These are phyloP conservation scores for Lagenidium sp. DNA, from an alignment of 352 stramenopile genomes.

Conservation along the genomic window DNA sequence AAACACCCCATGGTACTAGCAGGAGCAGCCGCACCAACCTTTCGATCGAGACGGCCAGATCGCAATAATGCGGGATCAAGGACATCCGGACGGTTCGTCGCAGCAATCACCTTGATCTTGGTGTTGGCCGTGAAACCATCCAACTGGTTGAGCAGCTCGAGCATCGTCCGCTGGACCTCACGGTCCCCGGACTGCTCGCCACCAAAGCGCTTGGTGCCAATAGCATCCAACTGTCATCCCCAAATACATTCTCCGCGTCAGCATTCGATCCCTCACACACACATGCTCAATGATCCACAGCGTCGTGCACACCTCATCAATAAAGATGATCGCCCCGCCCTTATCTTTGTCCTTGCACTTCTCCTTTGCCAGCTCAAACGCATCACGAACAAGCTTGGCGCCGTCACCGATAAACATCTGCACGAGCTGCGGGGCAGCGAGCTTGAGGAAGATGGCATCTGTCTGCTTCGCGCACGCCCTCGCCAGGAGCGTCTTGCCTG, in stretches of 20 bases:
- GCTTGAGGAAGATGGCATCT: conserved; percentile 98
- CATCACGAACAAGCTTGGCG: conserved; percentile 96
- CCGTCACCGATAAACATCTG: conserved; percentile 99
- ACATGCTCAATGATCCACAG: too few species aligned
- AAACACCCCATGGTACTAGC: background rate
- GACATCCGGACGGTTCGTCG: conserved; percentile 95
- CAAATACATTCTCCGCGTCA: too few species aligned
- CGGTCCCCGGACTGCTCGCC: conserved; percentile 92
- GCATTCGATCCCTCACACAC: too few species aligned
- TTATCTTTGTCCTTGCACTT: conserved; percentile 88
- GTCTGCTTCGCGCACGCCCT: conserved; percentile 98
- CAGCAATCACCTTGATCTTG: conserved; percentile 99
- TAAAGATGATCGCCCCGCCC: conserved; percentile 98
- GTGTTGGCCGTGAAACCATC: conserved; percentile 98
- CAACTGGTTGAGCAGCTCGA: conserved; percentile 97
- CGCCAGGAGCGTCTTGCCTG: conserved; percentile 98
- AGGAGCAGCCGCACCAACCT: conserved; percentile 47
- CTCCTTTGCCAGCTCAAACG: conserved; percentile 94
- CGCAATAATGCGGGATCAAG: conserved; percentile 95
- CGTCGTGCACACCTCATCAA: conserved; percentile 87
- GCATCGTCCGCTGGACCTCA: conserved; percentile 97
- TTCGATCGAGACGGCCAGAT: conserved; percentile 88
- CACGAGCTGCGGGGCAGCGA: conserved; percentile 96
- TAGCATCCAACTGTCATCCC: conserved; percentile 86
- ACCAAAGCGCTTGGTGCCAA: conserved; percentile 98